phyloP scores from a whole-genome alignment of 257 asterid species.

The Solanum commersonii region DNA sequence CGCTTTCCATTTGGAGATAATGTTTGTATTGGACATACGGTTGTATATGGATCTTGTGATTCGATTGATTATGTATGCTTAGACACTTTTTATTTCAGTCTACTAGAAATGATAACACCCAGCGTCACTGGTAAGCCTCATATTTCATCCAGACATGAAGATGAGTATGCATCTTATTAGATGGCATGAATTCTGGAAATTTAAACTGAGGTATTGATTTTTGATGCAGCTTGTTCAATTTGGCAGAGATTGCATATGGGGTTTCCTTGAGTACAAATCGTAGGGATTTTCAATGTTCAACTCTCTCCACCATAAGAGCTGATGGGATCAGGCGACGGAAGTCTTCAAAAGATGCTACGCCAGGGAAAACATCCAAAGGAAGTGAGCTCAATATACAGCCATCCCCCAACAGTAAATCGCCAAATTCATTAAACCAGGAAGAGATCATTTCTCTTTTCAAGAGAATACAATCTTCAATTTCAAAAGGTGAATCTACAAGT shows the following conservation, averaged over 20 bases:
- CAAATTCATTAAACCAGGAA: slow-evolving; percentile 28
- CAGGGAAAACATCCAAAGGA: slow-evolving; percentile 21
- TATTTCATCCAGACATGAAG: not conserved
- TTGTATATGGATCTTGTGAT: not conserved
- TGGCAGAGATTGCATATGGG: slow-evolving; percentile 61
- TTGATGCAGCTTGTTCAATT: slow-evolving; percentile 93
- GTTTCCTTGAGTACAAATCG: slow-evolving; percentile 3
- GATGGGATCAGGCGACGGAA: slow-evolving; percentile 25
- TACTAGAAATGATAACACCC: not conserved
- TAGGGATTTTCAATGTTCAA: not conserved
- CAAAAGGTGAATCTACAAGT: slow-evolving; percentile 27
- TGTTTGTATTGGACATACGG: not conserved
- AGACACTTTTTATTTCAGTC: not conserved
- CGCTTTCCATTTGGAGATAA: not conserved
- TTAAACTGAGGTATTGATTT: slow-evolving; percentile 50
- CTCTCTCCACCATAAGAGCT: slow-evolving; percentile 22
- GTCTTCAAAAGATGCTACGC: slow-evolving; percentile 6
- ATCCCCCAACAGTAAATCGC: slow-evolving; percentile 14
- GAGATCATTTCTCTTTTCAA: slow-evolving; percentile 65
- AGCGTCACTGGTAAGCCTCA: not conserved
- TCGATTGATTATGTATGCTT: not conserved
- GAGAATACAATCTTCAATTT: slow-evolving; percentile 52
- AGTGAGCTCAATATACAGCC: slow-evolving; percentile 14
- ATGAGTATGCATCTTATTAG: not conserved
- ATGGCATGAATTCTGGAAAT: slow-evolving; percentile 1